phyloP scores from a whole-genome alignment of 148 eudicot species.

The Fagopyrum tataricum region DNA sequence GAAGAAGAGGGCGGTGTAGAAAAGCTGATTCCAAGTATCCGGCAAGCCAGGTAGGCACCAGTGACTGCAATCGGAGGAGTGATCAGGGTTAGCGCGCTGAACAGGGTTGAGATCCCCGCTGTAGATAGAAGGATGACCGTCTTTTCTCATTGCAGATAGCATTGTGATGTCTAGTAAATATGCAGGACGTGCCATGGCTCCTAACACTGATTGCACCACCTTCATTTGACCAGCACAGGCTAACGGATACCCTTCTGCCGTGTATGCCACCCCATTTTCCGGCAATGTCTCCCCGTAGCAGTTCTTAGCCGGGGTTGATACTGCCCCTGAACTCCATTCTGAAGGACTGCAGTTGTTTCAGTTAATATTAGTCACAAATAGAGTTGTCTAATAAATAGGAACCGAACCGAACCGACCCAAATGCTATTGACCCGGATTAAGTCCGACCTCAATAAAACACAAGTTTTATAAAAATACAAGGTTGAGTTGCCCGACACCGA shows the following conservation, averaged over 20 bases:
- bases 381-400: neutral
- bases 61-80: slow-evolving; percentile 81
- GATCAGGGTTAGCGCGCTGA: slow-evolving; percentile 70
- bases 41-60: slow-evolving; percentile 99
- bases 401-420: neutral
- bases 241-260: slow-evolving; percentile 26
- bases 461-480: neutral
- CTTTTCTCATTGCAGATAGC: slow-evolving; percentile 84
- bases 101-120: slow-evolving; percentile 60
- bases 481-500: neutral
- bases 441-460: too few relatives aligned
- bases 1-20: slow-evolving; percentile 59
- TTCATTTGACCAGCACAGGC: slow-evolving; percentile 44
- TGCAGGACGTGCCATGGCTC: slow-evolving; percentile 51
- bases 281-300: slow-evolving; percentile 88
- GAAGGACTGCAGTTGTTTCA: slow-evolving; percentile 44
- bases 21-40: slow-evolving; percentile 94
- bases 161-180: slow-evolving; percentile 71
- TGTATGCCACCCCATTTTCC: slow-evolving; percentile 22
- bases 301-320: slow-evolving; percentile 28
- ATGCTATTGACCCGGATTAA: too few relatives aligned
- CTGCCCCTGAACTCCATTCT: slow-evolving; percentile 22
- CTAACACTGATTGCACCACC: slow-evolving; percentile 42
- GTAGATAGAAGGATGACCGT: slow-evolving; percentile 88
- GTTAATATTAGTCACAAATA: neutral